Conservation (phyloP, 169 alveolate genomes). For the Plasmodium gonderi region DNA sequence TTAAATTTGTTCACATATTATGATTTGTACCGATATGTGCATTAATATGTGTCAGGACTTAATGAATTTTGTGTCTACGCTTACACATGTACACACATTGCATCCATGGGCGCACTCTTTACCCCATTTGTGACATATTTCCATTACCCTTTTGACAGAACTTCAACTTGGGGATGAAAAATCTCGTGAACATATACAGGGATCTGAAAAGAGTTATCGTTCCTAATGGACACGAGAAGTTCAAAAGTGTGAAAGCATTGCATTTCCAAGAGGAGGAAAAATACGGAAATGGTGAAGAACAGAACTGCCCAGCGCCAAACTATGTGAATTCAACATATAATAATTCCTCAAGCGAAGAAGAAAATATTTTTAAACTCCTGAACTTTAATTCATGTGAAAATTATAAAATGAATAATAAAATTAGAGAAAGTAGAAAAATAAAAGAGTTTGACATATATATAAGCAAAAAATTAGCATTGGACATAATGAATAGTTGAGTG, state of each 20-base stretch:
- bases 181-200: conserved; percentile 31
- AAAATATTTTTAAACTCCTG: conserved; percentile 48
- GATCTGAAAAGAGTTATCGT: conserved; percentile 26
- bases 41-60: neutral
- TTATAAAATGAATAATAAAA: conserved; percentile 9
- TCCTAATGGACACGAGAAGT: neutral
- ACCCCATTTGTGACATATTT: neutral
- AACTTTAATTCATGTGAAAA: conserved; percentile 31
- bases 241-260: conserved; percentile 11
- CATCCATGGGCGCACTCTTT: no score
- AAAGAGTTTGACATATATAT: conserved; percentile 39
- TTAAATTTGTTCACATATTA: neutral
- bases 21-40: neutral
- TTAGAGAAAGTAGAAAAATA: neutral
- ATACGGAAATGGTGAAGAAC: conserved; percentile 3
- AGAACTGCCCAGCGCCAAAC: neutral
- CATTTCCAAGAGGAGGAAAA: neutral
- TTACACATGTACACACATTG: neutral
- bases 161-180: conserved; percentile 39
- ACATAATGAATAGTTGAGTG: conserved; percentile 51
- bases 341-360: conserved; percentile 26
- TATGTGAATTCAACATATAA: neutral
- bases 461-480: conserved; percentile 58
- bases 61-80: neutral
- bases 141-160: conserved; percentile 24